Evolutionary conservation across 768 basidiomycete species (phyloP), one percentile per base, ranked within the genome.

Genomic region (Nevesoporus exiguus): DNA sequence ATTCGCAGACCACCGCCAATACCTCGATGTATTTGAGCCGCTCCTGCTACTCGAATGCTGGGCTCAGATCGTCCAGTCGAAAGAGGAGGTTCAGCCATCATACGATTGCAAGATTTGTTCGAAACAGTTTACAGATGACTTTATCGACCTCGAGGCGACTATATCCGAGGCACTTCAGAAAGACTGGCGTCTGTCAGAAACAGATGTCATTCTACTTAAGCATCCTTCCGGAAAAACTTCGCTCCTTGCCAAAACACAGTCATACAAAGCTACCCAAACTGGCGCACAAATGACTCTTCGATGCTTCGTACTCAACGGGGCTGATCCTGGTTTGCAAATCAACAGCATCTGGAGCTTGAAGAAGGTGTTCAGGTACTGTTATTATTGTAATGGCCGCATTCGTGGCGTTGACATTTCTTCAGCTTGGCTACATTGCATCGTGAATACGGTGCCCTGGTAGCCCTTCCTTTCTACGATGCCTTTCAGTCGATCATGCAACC

Each of bases 371-470:
- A 90, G 89, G 96, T 94, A 61, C 24, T 36, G 34, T 13, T 30
- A 40, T 50, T 51, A 31, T 13, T 31, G 42, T 15, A 29, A 21
- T 54, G 19, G 3, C 31, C 43, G 19, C 11, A 49, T 37, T 25
- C 11, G 11, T 33, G 54, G 59, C 48, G n/a, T 48, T 56, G 21
- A 63, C 34, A 1, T 11, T 51, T 39, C 41, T 45, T 25, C 47
- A 99, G 97, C 58, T 73, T 99, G 60, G 91, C 86, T 57, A 99
- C 97, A 0, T 76, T 95, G 24, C 83, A 93, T 61, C 86, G 97
- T 42, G 97, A 99, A 73, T 99, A 93, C 67, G 86, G 81, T 11
- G 93, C 95, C 13, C 77, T 99, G 8, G 77, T 85, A 62, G 87
- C 85, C 13, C 75, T 97, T 54, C 88, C 86, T 14, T 88, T 86